phyloP scores from a whole-genome alignment of 2,329 filamentous ascomycete genomes.

The Diaporthe helianthi region DNA sequence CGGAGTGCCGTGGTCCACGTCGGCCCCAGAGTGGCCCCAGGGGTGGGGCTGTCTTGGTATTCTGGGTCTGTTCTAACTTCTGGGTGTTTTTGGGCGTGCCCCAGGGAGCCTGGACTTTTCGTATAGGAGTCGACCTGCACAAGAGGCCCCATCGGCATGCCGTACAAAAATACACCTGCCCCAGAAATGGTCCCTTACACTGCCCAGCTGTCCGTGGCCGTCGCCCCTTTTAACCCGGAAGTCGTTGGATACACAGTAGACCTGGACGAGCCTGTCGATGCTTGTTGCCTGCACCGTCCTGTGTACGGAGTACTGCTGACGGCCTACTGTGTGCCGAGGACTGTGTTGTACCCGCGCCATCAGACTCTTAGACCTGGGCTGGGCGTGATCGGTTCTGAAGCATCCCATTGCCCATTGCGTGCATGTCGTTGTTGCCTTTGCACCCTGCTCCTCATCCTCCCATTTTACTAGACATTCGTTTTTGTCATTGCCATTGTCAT shows the following conservation, averaged over 20 bases:
- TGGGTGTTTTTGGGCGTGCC: constrained; percentile 6
- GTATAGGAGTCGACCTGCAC: constrained; percentile 34
- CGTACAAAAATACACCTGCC: constrained; percentile 35
- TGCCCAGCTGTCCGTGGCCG: constrained; percentile 22
- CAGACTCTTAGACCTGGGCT: constrained; percentile 18
- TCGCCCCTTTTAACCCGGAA: constrained; percentile 15
- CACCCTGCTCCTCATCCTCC: constrained; percentile 28
- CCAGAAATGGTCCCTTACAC: constrained; percentile 30
- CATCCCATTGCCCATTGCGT: constrained; percentile 22
- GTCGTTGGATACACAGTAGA: constrained; percentile 3
- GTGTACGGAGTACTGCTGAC: neutral
- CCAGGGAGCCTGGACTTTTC: constrained; percentile 34
- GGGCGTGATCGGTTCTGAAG: constrained; percentile 20
- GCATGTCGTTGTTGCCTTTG: constrained; percentile 28
- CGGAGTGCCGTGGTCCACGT: constrained; percentile 8
- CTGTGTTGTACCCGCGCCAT: constrained; percentile 24
- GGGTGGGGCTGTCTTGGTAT: constrained; percentile 7
- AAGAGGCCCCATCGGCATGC: constrained; percentile 31
- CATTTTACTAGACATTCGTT: constrained; percentile 42
- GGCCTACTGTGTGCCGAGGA: too few relatives aligned
- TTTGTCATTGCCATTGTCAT: constrained; percentile 27
- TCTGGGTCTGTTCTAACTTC: constrained; percentile 4
- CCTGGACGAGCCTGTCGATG: constrained; percentile 7
- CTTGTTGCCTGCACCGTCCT: neutral
- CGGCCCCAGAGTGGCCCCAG: neutral